Evolutionary conservation across 1,284 basidiomycete species (phyloP).

Genomic region (Austropuccinia psidii): DNA sequence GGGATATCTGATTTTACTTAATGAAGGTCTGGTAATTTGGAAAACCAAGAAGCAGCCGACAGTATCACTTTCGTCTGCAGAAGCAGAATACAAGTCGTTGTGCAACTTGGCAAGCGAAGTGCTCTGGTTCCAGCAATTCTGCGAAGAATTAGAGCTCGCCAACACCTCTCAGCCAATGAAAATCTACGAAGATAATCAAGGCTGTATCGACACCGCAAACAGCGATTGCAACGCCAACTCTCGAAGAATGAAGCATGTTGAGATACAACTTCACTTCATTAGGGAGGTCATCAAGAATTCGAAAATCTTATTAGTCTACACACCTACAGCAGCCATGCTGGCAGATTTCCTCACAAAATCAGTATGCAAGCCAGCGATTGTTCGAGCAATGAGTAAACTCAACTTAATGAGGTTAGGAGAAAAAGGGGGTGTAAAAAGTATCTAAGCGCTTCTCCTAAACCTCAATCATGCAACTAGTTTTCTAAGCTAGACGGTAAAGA

Average conservation of each 20-base stretch:
- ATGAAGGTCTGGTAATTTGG: conserved; percentile 44
- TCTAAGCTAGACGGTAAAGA: too few species aligned
- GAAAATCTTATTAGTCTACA: too few species aligned
- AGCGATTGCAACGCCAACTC: conserved; percentile 46
- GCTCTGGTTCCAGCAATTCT: conserved; percentile 47
- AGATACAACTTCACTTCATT: conserved; percentile 50
- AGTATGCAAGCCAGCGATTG: too few species aligned
- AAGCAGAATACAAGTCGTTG: conserved; percentile 52
- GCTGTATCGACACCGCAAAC: conserved; percentile 47
- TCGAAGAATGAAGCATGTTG: conserved; percentile 51
- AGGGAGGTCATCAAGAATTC: conserved; percentile 47
- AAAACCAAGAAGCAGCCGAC: conserved; percentile 48
- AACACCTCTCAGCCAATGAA: conserved; percentile 39
- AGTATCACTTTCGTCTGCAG: conserved; percentile 48
- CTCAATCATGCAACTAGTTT: too few species aligned
- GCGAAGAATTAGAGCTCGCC: conserved; percentile 40
- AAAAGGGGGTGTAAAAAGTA: too few species aligned
- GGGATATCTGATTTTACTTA: background rate
- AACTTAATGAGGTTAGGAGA: too few species aligned
- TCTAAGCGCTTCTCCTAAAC: too few species aligned
- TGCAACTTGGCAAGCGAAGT: conserved; percentile 52
- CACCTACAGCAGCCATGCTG: too few species aligned
- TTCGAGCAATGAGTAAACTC: too few species aligned
- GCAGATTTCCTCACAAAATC: too few species aligned
- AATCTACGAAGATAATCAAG: conserved; percentile 50